phyloP scores from a whole-genome alignment of 2,329 filamentous ascomycete genomes.

The Aspergillus eucalypticola region DNA sequence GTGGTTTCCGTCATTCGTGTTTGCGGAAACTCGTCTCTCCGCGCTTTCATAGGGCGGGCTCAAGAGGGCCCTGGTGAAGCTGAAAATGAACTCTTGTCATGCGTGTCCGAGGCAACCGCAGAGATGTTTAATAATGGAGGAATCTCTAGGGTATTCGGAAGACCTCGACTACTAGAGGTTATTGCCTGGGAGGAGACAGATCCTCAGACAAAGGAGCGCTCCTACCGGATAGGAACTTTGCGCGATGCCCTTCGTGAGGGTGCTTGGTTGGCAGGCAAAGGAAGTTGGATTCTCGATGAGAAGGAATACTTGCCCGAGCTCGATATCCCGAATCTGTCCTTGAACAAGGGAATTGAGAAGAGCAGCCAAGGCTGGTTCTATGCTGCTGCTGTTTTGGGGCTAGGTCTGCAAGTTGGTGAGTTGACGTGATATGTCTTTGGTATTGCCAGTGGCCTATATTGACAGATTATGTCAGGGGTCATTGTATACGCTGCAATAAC shows the following conservation, averaged over 20 bases:
- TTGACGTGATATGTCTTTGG: neutral
- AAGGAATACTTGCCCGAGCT: constrained; percentile 26
- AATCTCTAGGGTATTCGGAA: constrained; percentile 39
- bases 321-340: constrained; percentile 36
- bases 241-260: constrained; percentile 26
- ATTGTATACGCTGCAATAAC: constrained; percentile 33
- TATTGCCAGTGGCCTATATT: neutral
- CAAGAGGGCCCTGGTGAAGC: constrained; percentile 45
- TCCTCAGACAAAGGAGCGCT: constrained; percentile 26
- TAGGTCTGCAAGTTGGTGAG: constrained; percentile 32
- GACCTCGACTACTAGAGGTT: constrained; percentile 38
- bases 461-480: constrained; percentile 19
- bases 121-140: constrained; percentile 49
- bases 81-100: constrained; percentile 50
- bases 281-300: constrained; percentile 9
- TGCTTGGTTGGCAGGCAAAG: constrained; percentile 23
- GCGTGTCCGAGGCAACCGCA: constrained; percentile 48
- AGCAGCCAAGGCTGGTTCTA: constrained; percentile 33
- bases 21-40: constrained; percentile 45
- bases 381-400: constrained; percentile 29
- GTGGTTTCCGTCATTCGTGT: constrained; percentile 50
- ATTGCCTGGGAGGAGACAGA: constrained; percentile 48
- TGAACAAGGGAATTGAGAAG: constrained; percentile 38
- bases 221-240: constrained; percentile 28
- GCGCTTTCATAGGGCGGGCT: constrained; percentile 49